Evolutionary conservation across 768 basidiomycete species (phyloP).

Genomic region (Agaricus blazei): DNA sequence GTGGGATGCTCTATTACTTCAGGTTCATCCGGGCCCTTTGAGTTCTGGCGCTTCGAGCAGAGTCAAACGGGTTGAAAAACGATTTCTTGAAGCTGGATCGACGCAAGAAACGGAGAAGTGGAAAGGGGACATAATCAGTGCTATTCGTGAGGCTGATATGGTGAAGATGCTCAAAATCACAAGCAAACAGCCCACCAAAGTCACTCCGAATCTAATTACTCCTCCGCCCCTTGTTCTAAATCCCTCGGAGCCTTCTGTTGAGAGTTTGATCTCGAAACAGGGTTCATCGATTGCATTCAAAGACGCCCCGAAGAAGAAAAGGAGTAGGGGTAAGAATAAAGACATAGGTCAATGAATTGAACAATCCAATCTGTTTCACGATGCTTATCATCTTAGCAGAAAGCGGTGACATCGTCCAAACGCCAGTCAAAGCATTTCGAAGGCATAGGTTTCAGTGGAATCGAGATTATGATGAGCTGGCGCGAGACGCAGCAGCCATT

Average conservation of each 20-base stretch:
- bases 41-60: slow-evolving; percentile 40
- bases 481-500: slow-evolving; percentile 79
- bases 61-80: slow-evolving; percentile 47
- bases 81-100: slow-evolving; percentile 56
- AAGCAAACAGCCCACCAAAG: slow-evolving; percentile 11
- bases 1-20: slow-evolving; percentile 56
- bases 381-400: background rate
- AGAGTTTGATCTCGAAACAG: slow-evolving; percentile 22
- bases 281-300: slow-evolving; percentile 20
- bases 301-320: slow-evolving; percentile 7
- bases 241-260: slow-evolving; percentile 16
- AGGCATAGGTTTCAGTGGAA: slow-evolving; percentile 81
- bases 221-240: slow-evolving; percentile 8
- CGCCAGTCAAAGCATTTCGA: slow-evolving; percentile 44
- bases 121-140: slow-evolving; percentile 55
- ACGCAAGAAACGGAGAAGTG: slow-evolving; percentile 48
- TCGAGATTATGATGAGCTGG: slow-evolving; percentile 82
- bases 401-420: slow-evolving; percentile 11
- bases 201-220: slow-evolving; percentile 14
- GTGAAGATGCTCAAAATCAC: slow-evolving; percentile 37
- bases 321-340: slow-evolving; percentile 19
- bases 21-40: slow-evolving; percentile 50
- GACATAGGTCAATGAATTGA: background rate
- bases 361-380: background rate
- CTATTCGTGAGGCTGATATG: slow-evolving; percentile 51